phyloP scores from a whole-genome alignment of 345 rosid genomes.

The Chamaenerion angustifolium region DNA sequence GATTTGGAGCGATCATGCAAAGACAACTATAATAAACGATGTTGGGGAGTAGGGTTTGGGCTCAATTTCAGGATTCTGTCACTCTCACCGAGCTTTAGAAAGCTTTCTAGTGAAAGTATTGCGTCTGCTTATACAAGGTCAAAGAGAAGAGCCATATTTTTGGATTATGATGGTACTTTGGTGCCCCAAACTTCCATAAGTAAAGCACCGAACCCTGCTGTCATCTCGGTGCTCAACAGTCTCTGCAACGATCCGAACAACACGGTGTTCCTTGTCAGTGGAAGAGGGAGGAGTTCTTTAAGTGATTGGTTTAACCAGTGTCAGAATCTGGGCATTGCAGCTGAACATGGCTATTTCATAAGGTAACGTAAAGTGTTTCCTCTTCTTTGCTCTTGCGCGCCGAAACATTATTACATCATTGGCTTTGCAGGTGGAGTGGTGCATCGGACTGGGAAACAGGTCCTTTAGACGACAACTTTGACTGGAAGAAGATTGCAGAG shows the following conservation, averaged over 20 bases:
- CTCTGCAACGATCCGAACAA: constrained; percentile 26
- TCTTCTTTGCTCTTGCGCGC: too few species aligned
- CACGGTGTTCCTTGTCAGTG: constrained; percentile 32
- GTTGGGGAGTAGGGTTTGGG: constrained; percentile 34
- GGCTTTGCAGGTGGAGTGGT: constrained; percentile 12
- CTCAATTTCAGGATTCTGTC: constrained; percentile 24
- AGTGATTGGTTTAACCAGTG: constrained; percentile 25
- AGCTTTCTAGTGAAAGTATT: constrained; percentile 19
- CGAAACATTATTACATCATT: too few species aligned
- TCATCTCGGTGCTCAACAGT: constrained; percentile 16
- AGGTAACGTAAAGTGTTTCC: constrained; percentile 7
- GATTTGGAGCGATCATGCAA: constrained; percentile 25
- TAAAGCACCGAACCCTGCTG: constrained; percentile 17
- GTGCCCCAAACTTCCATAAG: constrained; percentile 20
- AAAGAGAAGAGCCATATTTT: constrained; percentile 23
- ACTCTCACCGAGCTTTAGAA: constrained; percentile 28
- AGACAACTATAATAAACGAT: constrained; percentile 21
- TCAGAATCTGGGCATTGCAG: constrained; percentile 28
- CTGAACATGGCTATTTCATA: constrained; percentile 32
- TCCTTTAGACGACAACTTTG: constrained; percentile 6
- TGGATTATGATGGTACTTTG: constrained; percentile 40
- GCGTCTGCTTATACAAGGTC: constrained; percentile 22
- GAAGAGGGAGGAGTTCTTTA: constrained; percentile 21
- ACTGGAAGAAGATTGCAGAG: constrained; percentile 12
- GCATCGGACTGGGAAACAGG: constrained; percentile 12